phyloP scores from a whole-genome alignment of 2,329 filamentous ascomycete genomes.

The Paraphoma sp. region DNA sequence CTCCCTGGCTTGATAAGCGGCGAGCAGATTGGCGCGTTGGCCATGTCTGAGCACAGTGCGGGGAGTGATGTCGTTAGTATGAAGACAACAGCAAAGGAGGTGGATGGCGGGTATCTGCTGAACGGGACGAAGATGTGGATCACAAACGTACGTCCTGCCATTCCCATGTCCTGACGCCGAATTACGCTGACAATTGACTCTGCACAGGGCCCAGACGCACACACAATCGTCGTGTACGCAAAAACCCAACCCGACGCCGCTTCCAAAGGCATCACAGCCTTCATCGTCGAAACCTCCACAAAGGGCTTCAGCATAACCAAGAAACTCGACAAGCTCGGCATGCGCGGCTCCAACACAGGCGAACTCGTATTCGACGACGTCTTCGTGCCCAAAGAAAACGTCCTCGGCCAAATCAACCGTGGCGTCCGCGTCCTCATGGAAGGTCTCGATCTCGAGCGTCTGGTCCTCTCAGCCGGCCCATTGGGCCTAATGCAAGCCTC shows the following conservation, averaged over 20 bases:
- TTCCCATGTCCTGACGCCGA: neutral
- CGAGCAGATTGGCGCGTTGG: slow-evolving; percentile 81
- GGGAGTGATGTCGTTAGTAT: slow-evolving; percentile 96
- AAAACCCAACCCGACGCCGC: slow-evolving; percentile 84
- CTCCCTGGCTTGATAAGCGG: slow-evolving; percentile 83
- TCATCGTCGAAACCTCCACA: slow-evolving; percentile 76
- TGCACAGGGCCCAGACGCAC: slow-evolving; percentile 79
- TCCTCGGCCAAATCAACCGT: slow-evolving; percentile 79
- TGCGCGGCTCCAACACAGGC: slow-evolving; percentile 96
- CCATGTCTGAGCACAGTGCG: slow-evolving; percentile 92
- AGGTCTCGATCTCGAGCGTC: slow-evolving; percentile 88
- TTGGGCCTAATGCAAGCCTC: slow-evolving; percentile 93
- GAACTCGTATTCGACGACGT: slow-evolving; percentile 91
- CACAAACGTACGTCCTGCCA: slow-evolving; percentile 73
- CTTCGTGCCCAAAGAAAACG: slow-evolving; percentile 82
- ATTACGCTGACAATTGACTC: neutral
- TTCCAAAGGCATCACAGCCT: slow-evolving; percentile 93
- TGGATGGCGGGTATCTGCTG: slow-evolving; percentile 84
- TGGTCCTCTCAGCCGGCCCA: slow-evolving; percentile 90
- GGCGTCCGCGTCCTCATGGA: slow-evolving; percentile 95
- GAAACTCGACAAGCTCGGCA: slow-evolving; percentile 97
- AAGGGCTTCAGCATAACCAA: slow-evolving; percentile 84
- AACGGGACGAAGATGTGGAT: slow-evolving; percentile 99
- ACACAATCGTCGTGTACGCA: slow-evolving; percentile 93
- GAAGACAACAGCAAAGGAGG: slow-evolving; percentile 81